Percentiles rank a stretch among this genome's conserved stretches.
Conservation (phyloP, 495 filamentous ascomycete species). For the Xylaria curta region DNA sequence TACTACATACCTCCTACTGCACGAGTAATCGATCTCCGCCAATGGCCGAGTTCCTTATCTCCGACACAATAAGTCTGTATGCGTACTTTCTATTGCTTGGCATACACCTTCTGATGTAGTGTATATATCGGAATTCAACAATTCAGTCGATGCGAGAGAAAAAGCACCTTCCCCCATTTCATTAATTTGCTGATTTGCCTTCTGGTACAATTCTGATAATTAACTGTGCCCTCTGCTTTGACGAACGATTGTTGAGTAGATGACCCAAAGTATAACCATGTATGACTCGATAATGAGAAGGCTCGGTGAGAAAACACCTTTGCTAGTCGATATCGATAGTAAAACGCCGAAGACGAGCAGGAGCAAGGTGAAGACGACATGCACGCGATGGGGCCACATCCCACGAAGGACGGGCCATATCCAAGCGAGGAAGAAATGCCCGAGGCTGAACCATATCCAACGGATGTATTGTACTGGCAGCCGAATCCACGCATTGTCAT, state of each 20-base stretch:
- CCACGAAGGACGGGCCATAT: no score
- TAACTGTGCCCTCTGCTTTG: background rate
- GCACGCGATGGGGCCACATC: background rate
- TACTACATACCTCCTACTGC: no score
- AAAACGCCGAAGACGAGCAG: background rate
- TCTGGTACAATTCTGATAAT: background rate
- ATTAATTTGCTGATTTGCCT: background rate
- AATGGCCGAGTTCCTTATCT: background rate
- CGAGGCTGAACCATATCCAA: background rate
- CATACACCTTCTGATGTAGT: no score
- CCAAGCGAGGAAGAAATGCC: no score
- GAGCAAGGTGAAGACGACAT: background rate
- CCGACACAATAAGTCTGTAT: background rate
- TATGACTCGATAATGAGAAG: background rate
- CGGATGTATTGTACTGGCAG: background rate
- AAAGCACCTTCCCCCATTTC: background rate
- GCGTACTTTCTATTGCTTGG: no score
- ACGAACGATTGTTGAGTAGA: background rate
- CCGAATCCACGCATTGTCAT: slow-evolving; percentile 12
- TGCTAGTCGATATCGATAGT: background rate
- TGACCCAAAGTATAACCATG: background rate
- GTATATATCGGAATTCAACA: no score
- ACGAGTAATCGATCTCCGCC: background rate
- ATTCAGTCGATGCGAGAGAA: background rate
- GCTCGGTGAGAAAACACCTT: background rate